Evolutionary conservation across 2,329 filamentous ascomycete species (phyloP).

Genomic region (Stemphylium beticola): DNA sequence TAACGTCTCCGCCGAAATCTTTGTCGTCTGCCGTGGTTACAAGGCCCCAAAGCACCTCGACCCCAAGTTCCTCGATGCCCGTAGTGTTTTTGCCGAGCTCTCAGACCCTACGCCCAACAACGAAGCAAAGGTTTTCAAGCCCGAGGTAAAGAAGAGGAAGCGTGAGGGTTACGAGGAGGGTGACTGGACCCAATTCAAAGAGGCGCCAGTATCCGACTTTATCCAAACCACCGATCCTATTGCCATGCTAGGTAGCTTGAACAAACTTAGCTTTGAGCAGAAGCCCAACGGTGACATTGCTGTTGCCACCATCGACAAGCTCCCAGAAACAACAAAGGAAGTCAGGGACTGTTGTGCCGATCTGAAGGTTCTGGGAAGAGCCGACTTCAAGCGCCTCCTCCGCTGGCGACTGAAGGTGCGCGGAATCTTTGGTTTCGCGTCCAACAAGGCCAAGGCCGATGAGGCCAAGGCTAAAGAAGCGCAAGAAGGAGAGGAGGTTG

Average conservation of each 20-base stretch:
- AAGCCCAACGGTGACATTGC: slow-evolving; percentile 80
- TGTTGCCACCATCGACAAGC: slow-evolving; percentile 80
- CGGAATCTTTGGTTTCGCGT: slow-evolving; percentile 85
- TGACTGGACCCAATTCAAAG: slow-evolving; percentile 91
- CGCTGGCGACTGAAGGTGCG: slow-evolving; percentile 89
- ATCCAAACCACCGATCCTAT: slow-evolving; percentile 94
- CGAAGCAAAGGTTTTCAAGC: slow-evolving; percentile 97
- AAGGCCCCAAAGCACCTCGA: slow-evolving; percentile 95
- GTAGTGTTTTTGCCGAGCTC: slow-evolving; percentile 91
- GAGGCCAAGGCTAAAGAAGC: slow-evolving; percentile 53
- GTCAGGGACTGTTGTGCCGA: slow-evolving; percentile 66
- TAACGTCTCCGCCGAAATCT: slow-evolving; percentile 97
- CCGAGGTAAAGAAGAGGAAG: slow-evolving; percentile 96
- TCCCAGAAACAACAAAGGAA: slow-evolving; percentile 71
- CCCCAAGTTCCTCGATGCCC: slow-evolving; percentile 87
- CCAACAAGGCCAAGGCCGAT: slow-evolving; percentile 67
- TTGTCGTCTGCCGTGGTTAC: slow-evolving; percentile 94
- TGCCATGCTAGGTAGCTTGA: slow-evolving; percentile 83
- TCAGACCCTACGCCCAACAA: slow-evolving; percentile 86
- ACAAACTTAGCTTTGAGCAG: slow-evolving; percentile 83
- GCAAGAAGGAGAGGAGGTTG: slow-evolving; percentile 69
- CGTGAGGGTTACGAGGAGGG: slow-evolving; percentile 97
- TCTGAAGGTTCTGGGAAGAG: slow-evolving; percentile 87
- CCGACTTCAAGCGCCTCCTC: slow-evolving; percentile 89
- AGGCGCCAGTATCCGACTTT: slow-evolving; percentile 86